Conservation (phyloP, 768 basidiomycete species). For the Collybia nuda region DNA sequence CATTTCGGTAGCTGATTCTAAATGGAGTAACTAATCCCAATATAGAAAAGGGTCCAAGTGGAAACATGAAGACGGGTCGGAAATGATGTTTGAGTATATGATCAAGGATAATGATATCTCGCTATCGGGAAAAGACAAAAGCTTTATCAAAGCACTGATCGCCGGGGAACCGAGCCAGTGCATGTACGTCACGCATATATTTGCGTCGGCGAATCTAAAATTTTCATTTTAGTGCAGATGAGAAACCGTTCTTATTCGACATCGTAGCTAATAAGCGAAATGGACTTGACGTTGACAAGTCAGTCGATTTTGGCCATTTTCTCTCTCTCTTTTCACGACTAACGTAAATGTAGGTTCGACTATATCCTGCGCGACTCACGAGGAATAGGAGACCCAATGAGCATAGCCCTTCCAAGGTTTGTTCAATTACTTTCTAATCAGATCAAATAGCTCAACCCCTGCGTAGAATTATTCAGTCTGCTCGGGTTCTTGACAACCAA, state of each 20-base stretch:
- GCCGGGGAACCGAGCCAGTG: conserved; percentile 55
- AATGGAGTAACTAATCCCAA: background rate
- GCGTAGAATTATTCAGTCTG: conserved; percentile 66
- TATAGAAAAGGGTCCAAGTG: conserved; percentile 51
- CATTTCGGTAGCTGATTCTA: background rate
- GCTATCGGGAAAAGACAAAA: conserved; percentile 46
- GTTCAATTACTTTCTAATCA: background rate
- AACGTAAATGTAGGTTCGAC: conserved; percentile 55
- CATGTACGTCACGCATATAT: conserved; percentile 39
- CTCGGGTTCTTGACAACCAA: conserved; percentile 69
- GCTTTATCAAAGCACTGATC: conserved; percentile 79
- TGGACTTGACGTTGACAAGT: conserved; percentile 89
- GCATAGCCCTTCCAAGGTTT: conserved; percentile 49
- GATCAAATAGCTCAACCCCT: background rate
- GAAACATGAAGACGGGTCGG: conserved; percentile 79
- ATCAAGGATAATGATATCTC: conserved; percentile 53
- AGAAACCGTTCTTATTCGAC: conserved; percentile 78
- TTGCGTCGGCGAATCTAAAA: background rate
- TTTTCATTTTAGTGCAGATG: conserved; percentile 31
- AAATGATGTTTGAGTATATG: conserved; percentile 79
- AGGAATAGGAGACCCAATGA: conserved; percentile 65
- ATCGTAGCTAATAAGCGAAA: conserved; percentile 83
- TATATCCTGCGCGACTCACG: conserved; percentile 78
- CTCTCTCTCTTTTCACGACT: no score
- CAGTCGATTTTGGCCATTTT: conserved; percentile 10